These are phyloP conservation scores for Coniochaeta hoffmannii DNA, from an alignment of 2,329 filamentous ascomycete genomes.

Conservation along the genomic window DNA sequence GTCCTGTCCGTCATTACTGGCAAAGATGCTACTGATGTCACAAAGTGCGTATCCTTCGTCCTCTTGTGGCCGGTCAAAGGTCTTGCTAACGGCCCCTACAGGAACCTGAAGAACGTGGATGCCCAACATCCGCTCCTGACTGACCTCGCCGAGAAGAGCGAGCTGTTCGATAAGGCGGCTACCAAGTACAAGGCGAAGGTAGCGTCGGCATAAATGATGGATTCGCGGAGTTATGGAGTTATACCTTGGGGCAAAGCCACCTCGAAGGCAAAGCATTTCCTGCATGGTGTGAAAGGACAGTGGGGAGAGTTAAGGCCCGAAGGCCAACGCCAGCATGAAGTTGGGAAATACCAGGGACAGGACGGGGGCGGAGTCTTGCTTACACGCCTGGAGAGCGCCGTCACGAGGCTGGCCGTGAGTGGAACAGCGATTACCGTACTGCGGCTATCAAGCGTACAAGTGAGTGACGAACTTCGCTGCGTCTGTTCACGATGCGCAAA, in stretches of 20 bases:
- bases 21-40: conserved; percentile 58
- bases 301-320: too few species aligned
- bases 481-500: background rate
- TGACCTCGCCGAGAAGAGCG: conserved; percentile 78
- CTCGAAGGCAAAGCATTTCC: too few species aligned
- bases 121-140: conserved; percentile 62
- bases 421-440: background rate
- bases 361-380: background rate
- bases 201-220: conserved; percentile 35
- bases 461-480: background rate
- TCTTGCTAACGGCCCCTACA: conserved; percentile 19
- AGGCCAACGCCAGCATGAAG: too few species aligned
- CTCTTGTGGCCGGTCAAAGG: background rate
- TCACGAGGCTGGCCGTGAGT: background rate
- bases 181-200: conserved; percentile 84
- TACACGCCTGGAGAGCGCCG: background rate
- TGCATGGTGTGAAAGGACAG: too few species aligned
- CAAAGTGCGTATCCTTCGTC: conserved; percentile 42
- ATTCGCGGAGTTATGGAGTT: background rate
- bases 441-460: background rate
- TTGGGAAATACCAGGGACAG: too few species aligned
- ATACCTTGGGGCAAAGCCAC: background rate
- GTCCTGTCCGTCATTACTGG: conserved; percentile 74
- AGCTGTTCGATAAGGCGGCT: conserved; percentile 79
- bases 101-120: conserved; percentile 49